Evolutionary conservation across 768 basidiomycete genomes (phyloP), one percentile per base, ranked within the genome.

Genomic region (Gloeostereum incarnatum): DNA sequence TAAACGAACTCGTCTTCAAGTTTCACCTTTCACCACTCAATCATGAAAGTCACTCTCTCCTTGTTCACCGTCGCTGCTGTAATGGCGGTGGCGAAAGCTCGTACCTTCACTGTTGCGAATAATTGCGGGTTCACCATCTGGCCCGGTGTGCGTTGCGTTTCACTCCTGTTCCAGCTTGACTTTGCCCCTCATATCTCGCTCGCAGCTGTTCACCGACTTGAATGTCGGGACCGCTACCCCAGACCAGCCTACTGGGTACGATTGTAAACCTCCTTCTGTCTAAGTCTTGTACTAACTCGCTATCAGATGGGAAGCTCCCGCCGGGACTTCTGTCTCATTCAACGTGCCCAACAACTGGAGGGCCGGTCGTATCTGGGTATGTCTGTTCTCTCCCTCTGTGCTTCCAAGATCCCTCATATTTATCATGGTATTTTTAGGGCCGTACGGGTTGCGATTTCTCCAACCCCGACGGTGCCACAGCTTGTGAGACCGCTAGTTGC

Each of bases 171-270:
- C n/a, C 32, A 64, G 64, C 64, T 66, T 59, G 20, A 65, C 62
- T 18, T 52, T 61, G 24, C 14, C 14, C 10, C 19, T 27, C 19
- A 22, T 31, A 31, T 17, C 8, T 5, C 11, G 17, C 17, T 5
- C 21, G 20, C 27, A 75, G 74, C 67, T 78, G 49, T 81, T 75
- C 56, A 82, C 79, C 2, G 75, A 75, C 42, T 46, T 71, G 27
- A 68, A 67, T 43, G 71, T 66, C 26, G 80, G 61, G 8, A 49
- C 63, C 0, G 61, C 66, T 30, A 55, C 48, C 10, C 78, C 80
- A 5, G 35, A 44, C 23, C 43, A 45, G 13, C 16, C 48, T 8
- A 51, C 50, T 3, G 50, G 50, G 45, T 51, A 35, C 32, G 10
- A 9, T 18, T 19, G 29, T 42, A 8, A 38, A 14, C 26, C 14